phyloP scores from a whole-genome alignment of 2,329 filamentous ascomycete species.

The Botrytis porri region DNA sequence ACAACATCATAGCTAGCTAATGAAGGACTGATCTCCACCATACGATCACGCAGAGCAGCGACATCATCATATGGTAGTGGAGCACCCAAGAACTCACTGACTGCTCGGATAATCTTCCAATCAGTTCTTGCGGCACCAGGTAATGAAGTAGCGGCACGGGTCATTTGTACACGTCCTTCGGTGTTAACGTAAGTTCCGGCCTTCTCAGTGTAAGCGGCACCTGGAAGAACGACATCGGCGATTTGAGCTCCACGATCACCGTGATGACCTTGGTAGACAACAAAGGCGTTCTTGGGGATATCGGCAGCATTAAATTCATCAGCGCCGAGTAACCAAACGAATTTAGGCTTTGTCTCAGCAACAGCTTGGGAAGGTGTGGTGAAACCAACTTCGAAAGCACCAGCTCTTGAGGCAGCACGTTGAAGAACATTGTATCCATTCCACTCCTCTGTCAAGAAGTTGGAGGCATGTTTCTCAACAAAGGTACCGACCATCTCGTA shows the following conservation, averaged over 20 bases:
- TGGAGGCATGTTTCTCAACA: conserved; percentile 87
- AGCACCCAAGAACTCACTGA: conserved; percentile 82
- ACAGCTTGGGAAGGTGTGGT: conserved; percentile 78
- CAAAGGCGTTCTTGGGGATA: conserved; percentile 92
- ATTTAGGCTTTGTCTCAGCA: conserved; percentile 83
- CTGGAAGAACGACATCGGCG: conserved; percentile 89
- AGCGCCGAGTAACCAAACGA: conserved; percentile 93
- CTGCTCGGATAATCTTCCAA: conserved; percentile 97
- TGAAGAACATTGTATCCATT: conserved; percentile 98
- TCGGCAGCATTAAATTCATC: conserved; percentile 84
- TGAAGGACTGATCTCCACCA: conserved; percentile 91
- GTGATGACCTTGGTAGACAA: conserved; percentile 98
- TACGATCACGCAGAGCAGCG: conserved; percentile 82
- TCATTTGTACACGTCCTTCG: conserved; percentile 93
- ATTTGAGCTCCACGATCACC: conserved; percentile 91
- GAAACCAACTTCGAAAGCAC: conserved; percentile 95
- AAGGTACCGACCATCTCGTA: conserved; percentile 89
- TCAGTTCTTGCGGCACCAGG: conserved; percentile 90
- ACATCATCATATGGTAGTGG: conserved; percentile 93
- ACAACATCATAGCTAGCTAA: conserved; percentile 88
- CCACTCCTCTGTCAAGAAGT: conserved; percentile 88
- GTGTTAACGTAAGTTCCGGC: conserved; percentile 96
- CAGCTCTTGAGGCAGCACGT: conserved; percentile 84
- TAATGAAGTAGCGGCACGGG: conserved; percentile 81
- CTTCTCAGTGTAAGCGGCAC: conserved; percentile 96